Evolutionary conservation across 495 filamentous ascomycete species (phyloP).

Genomic region (Cercophora newfieldiana): DNA sequence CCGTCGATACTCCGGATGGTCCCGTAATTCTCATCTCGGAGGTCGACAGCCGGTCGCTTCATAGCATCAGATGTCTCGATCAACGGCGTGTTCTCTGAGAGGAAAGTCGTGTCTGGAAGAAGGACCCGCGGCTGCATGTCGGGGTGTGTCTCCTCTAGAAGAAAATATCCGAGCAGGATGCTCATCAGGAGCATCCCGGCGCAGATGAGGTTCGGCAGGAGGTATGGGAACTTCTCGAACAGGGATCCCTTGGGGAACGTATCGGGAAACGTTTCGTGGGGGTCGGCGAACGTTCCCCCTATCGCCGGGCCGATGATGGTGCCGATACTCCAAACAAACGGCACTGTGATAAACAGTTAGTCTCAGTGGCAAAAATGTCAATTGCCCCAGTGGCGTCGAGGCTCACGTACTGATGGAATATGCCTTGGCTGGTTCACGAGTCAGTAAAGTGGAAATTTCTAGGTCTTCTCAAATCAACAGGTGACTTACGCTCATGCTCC

Average conservation of each 20-base stretch:
- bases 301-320: conserved; percentile 82
- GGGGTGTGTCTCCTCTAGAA: conserved; percentile 79
- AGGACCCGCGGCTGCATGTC: conserved; percentile 66
- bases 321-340: conserved; percentile 84
- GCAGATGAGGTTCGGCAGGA: conserved; percentile 79
- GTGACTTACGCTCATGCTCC: conserved; percentile 74
- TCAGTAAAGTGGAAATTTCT: conserved; percentile 31
- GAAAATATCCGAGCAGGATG: conserved; percentile 70
- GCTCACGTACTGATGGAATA: conserved; percentile 60
- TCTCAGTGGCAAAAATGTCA: background rate
- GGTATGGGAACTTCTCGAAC: conserved; percentile 78
- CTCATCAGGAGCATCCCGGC: conserved; percentile 68
- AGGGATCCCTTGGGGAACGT: conserved; percentile 61
- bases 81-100: conserved; percentile 65
- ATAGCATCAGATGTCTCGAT: conserved; percentile 70
- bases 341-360: conserved; percentile 51
- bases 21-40: conserved; percentile 75
- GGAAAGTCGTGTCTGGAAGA: conserved; percentile 53
- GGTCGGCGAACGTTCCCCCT: conserved; percentile 75
- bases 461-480: background rate
- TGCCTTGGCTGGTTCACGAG: conserved; percentile 57
- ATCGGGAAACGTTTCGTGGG: conserved; percentile 65
- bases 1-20: conserved; percentile 63
- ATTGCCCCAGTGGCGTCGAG: background rate
- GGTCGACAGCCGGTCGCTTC: conserved; percentile 66